Base-by-base conservation (phyloP, 176 grass and related monocot species). In the Ensete glaucum region DNA sequence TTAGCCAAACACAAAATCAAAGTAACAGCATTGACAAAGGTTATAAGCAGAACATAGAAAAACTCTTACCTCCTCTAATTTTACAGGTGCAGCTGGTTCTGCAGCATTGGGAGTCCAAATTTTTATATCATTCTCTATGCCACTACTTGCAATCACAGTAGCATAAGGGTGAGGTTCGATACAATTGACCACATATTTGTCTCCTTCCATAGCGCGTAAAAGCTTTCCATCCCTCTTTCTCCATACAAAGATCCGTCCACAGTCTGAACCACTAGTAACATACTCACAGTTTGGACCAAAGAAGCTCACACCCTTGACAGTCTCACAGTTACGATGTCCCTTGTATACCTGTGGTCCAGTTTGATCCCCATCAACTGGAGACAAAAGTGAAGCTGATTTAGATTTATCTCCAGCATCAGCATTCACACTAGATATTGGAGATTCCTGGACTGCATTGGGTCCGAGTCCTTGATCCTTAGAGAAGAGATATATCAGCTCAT, bases 41-140 rank as follows among this genome's bases (percentile, higher is more conserved):
- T 29, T 11, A 51, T 54, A 9, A 3, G 26, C 43, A 16, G 6
- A 60, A 58, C 21, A 29, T 11, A 9, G 58, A 55, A 29, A 79
- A 54, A 26, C 64, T 17, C 63, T 81, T 87, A 92, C 90, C 90
- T 93, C 93, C 64, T 89, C 78, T 52, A 88, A 34, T 64, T 90
- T 81, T 79, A 93, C 63, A 17, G 76, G 77, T 16, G 43, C 69
- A 52, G 83, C 81, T 49, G 62, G 83, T 71, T 97, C 93, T 27
- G 50, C 77, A 26, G 85, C 84, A 85, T 78, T 86, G 54, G 93
- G 93, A 25, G 84, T 86, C 93, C 90, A 93, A 76, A 97, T 79
- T 86, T 93, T 93, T 26, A 97, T 79, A 82, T 93, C 93, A 57
- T 85, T 90, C 64, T 97, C 93, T 83, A 97, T 88, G 70, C 93